These are phyloP conservation scores for Citeromyces matritensis DNA, from an alignment of 805 yeast species.

Conservation along the genomic window DNA sequence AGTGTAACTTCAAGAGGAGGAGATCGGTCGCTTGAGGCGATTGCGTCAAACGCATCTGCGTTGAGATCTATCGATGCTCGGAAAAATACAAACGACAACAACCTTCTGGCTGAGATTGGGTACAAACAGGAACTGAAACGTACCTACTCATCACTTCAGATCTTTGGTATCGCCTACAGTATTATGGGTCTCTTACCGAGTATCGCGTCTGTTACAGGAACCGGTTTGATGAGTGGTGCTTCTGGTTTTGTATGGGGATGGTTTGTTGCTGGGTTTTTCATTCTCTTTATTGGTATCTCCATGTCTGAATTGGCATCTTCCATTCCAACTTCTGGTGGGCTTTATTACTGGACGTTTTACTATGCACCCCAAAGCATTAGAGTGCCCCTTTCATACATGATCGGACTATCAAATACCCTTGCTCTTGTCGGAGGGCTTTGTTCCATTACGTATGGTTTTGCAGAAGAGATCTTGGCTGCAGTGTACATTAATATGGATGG, in stretches of 20 bases:
- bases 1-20: no score
- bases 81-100: constrained; percentile 12
- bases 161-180: constrained; percentile 48
- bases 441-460: constrained; percentile 27
- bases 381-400: constrained; percentile 22
- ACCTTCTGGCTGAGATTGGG: constrained; percentile 36
- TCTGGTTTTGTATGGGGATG: constrained; percentile 46
- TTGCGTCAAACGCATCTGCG: constrained; percentile 2
- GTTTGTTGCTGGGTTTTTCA: constrained; percentile 32
- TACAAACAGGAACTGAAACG: constrained; percentile 51
- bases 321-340: constrained; percentile 48
- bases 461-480: constrained; percentile 25
- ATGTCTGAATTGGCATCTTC: constrained; percentile 49
- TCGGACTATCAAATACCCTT: constrained; percentile 26
- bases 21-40: constrained; percentile 2
- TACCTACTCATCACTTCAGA: constrained; percentile 38
- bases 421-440: constrained; percentile 26
- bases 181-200: constrained; percentile 54
- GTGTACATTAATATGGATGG: constrained; percentile 24
- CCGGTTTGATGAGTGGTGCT: constrained; percentile 41
- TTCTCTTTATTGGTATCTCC: constrained; percentile 36
- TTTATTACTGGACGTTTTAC: constrained; percentile 36
- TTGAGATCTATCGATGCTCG: constrained; percentile 12
- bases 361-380: constrained; percentile 21
- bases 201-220: constrained; percentile 39